phyloP scores from a whole-genome alignment of 2,329 filamentous ascomycete genomes.

The Pseudogymnoascus sp. region DNA sequence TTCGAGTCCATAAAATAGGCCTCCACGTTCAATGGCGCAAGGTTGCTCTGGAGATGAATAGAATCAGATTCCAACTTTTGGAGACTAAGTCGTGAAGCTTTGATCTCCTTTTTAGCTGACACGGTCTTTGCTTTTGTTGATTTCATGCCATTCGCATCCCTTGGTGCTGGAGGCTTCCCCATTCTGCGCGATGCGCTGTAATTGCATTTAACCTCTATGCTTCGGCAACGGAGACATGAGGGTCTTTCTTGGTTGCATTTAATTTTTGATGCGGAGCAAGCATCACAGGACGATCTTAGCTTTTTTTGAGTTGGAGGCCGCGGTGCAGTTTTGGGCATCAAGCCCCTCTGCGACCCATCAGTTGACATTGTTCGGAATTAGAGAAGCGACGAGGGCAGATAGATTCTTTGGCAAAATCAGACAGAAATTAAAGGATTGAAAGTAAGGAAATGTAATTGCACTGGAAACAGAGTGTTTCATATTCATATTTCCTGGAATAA shows the following conservation, averaged over 20 bases:
- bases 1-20: background rate
- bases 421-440: background rate
- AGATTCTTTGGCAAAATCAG: background rate
- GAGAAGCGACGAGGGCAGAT: background rate
- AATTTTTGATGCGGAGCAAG: background rate
- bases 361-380: background rate
- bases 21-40: background rate
- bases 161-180: background rate
- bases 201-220: background rate
- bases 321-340: background rate
- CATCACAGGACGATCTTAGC: background rate
- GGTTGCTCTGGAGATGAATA: background rate
- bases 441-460: background rate
- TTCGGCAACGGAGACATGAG: background rate
- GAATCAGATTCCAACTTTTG: background rate
- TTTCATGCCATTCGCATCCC: background rate
- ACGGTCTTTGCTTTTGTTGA: background rate
- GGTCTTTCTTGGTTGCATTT: background rate
- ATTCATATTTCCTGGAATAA: background rate
- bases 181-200: background rate
- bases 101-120: background rate
- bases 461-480: background rate
- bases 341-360: background rate
- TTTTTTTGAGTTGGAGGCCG: background rate
- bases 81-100: background rate